Percentiles rank a stretch among this genome's conserved stretches.
Conservation (phyloP, 2,329 filamentous ascomycete species). For the Xylaria arbuscula region DNA sequence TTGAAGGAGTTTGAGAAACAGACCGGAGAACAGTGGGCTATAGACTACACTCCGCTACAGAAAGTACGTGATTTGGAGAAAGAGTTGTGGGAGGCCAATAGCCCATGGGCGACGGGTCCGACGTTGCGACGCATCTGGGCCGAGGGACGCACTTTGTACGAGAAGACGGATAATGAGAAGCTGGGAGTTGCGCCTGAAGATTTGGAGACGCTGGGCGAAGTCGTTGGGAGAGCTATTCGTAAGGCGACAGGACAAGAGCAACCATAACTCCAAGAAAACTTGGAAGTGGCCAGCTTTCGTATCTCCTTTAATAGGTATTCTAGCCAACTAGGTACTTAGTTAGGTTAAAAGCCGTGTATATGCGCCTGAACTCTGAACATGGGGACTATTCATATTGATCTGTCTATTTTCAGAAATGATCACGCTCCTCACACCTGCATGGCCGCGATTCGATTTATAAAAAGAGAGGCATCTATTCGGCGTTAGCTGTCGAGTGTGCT, state of each 20-base stretch:
- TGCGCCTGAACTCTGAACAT: too few relatives aligned
- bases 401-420: too few relatives aligned
- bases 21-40: conserved; percentile 67
- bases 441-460: too few relatives aligned
- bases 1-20: conserved; percentile 75
- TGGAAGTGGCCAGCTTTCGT: too few relatives aligned
- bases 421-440: too few relatives aligned
- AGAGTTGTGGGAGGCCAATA: conserved; percentile 30
- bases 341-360: too few relatives aligned
- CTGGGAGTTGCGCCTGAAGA: conserved; percentile 51
- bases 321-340: too few relatives aligned
- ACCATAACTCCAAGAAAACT: neutral
- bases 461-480: too few relatives aligned
- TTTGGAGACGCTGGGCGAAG: conserved; percentile 66
- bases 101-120: conserved; percentile 25
- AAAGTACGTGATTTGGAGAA: conserved; percentile 62
- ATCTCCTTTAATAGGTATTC: too few relatives aligned
- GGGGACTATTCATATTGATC: too few relatives aligned
- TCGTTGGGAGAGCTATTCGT: conserved; percentile 56
- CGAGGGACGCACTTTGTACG: conserved; percentile 39
- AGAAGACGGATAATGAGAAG: conserved; percentile 38
- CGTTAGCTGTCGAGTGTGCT: too few relatives aligned
- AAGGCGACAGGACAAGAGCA: conserved; percentile 23
- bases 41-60: conserved; percentile 64
- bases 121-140: conserved; percentile 41